phyloP scores from a whole-genome alignment of 768 basidiomycete genomes.

The Leccinum imitatum region DNA sequence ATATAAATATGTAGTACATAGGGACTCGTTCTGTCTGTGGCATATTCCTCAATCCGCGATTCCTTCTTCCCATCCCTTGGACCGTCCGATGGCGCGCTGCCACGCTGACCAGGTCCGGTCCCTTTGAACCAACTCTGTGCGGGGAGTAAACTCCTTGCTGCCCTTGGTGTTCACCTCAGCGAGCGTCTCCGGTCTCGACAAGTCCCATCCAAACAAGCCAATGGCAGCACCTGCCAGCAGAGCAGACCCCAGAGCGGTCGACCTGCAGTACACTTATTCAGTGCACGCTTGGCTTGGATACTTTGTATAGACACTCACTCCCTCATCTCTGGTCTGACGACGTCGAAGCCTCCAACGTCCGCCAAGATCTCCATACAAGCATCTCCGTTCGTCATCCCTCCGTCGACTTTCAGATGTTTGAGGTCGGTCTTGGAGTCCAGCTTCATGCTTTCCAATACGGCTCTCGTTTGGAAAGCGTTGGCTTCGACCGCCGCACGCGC shows the following conservation, averaged over 20 bases:
- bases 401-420: slow-evolving; percentile 90
- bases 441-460: slow-evolving; percentile 94
- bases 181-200: slow-evolving; percentile 79
- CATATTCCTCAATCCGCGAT: slow-evolving; percentile 27
- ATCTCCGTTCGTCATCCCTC: slow-evolving; percentile 97
- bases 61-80: slow-evolving; percentile 77
- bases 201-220: slow-evolving; percentile 88
- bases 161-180: slow-evolving; percentile 85
- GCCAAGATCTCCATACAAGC: slow-evolving; percentile 84
- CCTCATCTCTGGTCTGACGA: slow-evolving; percentile 93
- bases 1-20: neutral
- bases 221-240: slow-evolving; percentile 90
- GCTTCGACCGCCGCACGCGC: slow-evolving; percentile 95
- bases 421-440: slow-evolving; percentile 80
- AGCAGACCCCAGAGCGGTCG: slow-evolving; percentile 94
- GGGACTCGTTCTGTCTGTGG: neutral
- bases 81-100: slow-evolving; percentile 86
- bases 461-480: slow-evolving; percentile 93
- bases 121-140: slow-evolving; percentile 33
- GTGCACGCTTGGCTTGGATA: neutral
- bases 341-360: slow-evolving; percentile 88
- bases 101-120: slow-evolving; percentile 74
- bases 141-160: slow-evolving; percentile 65
- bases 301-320: slow-evolving; percentile 56
- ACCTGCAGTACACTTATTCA: slow-evolving; percentile 43